Evolutionary conservation across 2,329 filamentous ascomycete species (phyloP).

Genomic region (Claviceps humidiphila): DNA sequence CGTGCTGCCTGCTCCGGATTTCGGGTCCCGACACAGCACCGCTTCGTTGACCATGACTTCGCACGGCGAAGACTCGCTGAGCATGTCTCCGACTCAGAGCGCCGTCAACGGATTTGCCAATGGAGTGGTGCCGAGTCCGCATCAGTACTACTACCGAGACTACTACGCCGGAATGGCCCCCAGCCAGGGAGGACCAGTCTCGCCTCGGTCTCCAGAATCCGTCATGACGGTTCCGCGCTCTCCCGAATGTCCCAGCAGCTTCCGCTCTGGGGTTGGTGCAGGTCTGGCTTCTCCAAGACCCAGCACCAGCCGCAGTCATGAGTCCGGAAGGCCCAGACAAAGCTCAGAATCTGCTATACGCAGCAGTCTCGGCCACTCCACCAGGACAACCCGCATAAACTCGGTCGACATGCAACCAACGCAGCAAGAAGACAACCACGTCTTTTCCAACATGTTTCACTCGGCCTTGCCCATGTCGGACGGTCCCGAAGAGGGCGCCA

Average conservation of each 20-base stretch:
- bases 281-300: conserved; percentile 32
- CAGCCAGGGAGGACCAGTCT: conserved; percentile 42
- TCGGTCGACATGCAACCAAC: conserved; percentile 27
- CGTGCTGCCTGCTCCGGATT: conserved; percentile 51
- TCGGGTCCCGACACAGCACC: conserved; percentile 48
- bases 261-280: conserved; percentile 32
- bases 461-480: conserved; percentile 76
- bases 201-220: conserved; percentile 42
- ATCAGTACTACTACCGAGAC: conserved; percentile 44
- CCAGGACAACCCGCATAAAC: conserved; percentile 38
- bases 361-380: conserved; percentile 36
- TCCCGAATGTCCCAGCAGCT: conserved; percentile 36
- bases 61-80: conserved; percentile 35
- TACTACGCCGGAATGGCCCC: conserved; percentile 28
- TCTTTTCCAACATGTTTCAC: conserved; percentile 69
- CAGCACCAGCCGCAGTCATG: conserved; percentile 46
- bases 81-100: conserved; percentile 39
- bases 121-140: conserved; percentile 30
- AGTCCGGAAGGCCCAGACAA: conserved; percentile 37
- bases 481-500: conserved; percentile 37
- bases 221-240: conserved; percentile 27
- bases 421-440: conserved; percentile 37
- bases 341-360: conserved; percentile 37
- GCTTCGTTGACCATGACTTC: too few species aligned
- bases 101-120: conserved; percentile 8